Evolutionary conservation across 73 alveolate genomes (phyloP).

Genomic region (Tetrahymena malaccensis): DNA sequence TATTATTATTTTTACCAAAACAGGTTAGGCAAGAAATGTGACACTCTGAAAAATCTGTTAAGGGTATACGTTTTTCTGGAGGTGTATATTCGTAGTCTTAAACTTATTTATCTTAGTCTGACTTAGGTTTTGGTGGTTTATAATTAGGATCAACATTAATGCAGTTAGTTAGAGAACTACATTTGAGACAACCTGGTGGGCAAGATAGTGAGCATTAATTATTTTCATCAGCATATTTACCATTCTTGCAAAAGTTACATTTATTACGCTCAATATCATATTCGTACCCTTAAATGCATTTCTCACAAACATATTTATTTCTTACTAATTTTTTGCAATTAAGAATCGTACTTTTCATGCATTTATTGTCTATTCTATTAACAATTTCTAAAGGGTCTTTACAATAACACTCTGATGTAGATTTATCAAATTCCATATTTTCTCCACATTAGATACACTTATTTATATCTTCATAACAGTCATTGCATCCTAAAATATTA

Average conservation of each 20-base stretch:
- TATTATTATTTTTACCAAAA: neutral
- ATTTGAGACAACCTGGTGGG: neutral
- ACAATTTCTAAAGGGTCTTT: neutral
- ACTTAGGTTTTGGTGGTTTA: neutral
- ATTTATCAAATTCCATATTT: neutral
- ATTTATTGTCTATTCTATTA: too few species aligned
- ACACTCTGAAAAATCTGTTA: neutral
- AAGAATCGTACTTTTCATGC: neutral
- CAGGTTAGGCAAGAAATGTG: neutral
- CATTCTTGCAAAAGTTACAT: neutral
- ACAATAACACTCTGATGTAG: neutral
- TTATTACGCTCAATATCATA: neutral
- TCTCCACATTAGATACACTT: neutral
- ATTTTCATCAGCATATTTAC: neutral
- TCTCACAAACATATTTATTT: neutral
- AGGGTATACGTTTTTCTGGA: neutral
- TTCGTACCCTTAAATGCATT: neutral
- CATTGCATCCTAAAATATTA: neutral
- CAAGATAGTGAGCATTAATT: neutral
- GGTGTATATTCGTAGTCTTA: neutral
- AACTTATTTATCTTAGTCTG: neutral
- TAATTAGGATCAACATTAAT: neutral
- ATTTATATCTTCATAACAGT: neutral
- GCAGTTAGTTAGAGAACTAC: neutral
- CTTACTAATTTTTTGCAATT: neutral